These are phyloP conservation scores for Termitomyces sp. DNA, from an alignment of 768 basidiomycete species.

Conservation along the genomic window DNA sequence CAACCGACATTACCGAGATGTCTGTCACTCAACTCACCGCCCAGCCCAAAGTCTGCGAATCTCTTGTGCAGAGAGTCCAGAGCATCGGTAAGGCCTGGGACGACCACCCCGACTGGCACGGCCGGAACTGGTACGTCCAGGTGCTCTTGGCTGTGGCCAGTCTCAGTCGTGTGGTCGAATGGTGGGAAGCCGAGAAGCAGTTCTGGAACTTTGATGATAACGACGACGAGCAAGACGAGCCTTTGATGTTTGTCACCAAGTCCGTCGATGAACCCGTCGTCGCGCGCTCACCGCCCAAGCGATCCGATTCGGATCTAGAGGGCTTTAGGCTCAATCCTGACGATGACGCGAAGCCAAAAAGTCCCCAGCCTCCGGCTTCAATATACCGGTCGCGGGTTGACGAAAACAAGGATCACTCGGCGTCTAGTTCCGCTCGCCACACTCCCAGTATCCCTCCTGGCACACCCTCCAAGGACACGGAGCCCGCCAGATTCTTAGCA, in stretches of 20 bases:
- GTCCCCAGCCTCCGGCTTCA: slow-evolving; percentile 44
- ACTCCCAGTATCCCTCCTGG: slow-evolving; percentile 25
- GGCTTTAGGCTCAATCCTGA: slow-evolving; percentile 45
- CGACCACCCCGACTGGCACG: slow-evolving; percentile 96
- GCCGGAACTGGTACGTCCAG: slow-evolving; percentile 97
- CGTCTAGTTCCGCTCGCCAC: slow-evolving; percentile 24
- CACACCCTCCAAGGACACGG: slow-evolving; percentile 49
- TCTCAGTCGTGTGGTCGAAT: slow-evolving; percentile 93
- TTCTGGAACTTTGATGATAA: slow-evolving; percentile 99
- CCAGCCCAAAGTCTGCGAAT: slow-evolving; percentile 78
- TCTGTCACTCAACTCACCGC: slow-evolving; percentile 80
- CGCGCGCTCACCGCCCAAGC: slow-evolving; percentile 25
- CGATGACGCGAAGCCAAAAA: slow-evolving; percentile 45
- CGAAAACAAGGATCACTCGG: slow-evolving; percentile 40
- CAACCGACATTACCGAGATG: slow-evolving; percentile 92
- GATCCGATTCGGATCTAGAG: slow-evolving; percentile 36
- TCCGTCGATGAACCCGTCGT: slow-evolving; percentile 57
- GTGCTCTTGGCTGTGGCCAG: slow-evolving; percentile 93
- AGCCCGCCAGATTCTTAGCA: slow-evolving; percentile 79
- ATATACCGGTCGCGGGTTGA: slow-evolving; percentile 56
- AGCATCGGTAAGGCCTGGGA: slow-evolving; percentile 94
- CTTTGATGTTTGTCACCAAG: slow-evolving; percentile 90
- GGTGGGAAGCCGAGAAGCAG: slow-evolving; percentile 99
- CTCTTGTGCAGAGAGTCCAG: slow-evolving; percentile 87
- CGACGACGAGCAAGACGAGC: slow-evolving; percentile 86